Evolutionary conservation across 148 eudicot species (phyloP), one percentile per base, ranked within the genome.

Genomic region (Cornus suecica): DNA sequence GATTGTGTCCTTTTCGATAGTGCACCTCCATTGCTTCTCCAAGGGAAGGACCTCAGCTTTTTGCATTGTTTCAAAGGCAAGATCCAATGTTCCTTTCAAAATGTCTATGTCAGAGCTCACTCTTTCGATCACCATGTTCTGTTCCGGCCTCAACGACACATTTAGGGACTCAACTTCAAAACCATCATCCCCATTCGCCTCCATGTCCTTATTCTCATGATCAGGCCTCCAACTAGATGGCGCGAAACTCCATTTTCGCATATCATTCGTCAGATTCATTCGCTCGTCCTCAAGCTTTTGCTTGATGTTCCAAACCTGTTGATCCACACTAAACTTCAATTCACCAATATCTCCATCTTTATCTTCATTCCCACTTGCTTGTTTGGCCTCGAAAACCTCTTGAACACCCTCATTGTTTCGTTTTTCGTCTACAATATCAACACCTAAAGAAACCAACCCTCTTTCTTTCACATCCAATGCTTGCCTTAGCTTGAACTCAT

Each of bases 31-130:
- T 79, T 86, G 86, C 69, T 81, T 71, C 76, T 91, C 97, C 65
- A 85, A 52, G 0, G 90, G 89, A 2, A 80, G 72, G 16, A 70
- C 71, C 71, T 87, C 93, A 8, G 77, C 76, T 0, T 77, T 81
- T 65, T 85, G 82, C 87, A 90, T 85, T 62, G 74, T 81, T 58
- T 85, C 84, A 54, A 88, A 88, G 5, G 92, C 94, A 30, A 80
- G 71, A 78, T 88, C 94, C 23, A 90, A 27, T 13, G 90, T 90
- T 30, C 81, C 86, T 77, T 87, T 86, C 74, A 90, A 73, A 22
- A 80, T 81, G 75, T 92, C 89, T 2, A 92, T 90, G 68, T 90
- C 97, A 15, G 84, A 85, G 58, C 88, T 89, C 85, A 88, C 87
- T 45, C 82, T 86, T 70, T 86, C 86, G 15, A 84, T 80, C 61